These are phyloP conservation scores for Amanita muscaria DNA, from an alignment of 768 basidiomycete genomes.

Conservation along the genomic window DNA sequence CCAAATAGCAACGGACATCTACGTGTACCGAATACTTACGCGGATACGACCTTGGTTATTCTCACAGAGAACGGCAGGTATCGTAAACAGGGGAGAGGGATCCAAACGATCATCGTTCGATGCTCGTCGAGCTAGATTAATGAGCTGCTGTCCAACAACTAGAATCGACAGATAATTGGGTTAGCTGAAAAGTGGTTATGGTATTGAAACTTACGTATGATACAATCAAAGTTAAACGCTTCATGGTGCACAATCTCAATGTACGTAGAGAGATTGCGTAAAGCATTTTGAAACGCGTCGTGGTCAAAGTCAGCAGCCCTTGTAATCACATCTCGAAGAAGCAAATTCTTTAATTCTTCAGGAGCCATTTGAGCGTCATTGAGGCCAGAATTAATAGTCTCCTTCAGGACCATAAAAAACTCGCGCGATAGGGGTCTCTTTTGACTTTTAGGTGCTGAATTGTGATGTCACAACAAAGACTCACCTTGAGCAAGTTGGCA, in stretches of 20 bases:
- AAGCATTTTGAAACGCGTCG: conserved; percentile 38
- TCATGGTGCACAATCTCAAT: conserved; percentile 51
- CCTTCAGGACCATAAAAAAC: conserved; percentile 46
- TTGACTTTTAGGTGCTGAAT: conserved; percentile 2
- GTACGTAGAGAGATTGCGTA: conserved; percentile 49
- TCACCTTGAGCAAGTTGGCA: conserved; percentile 48
- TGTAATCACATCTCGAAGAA: conserved; percentile 49
- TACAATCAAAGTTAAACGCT: conserved; percentile 40
- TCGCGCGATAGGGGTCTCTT: conserved; percentile 39
- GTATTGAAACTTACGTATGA: conserved; percentile 38
- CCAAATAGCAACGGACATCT: too few species aligned
- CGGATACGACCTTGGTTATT: conserved; percentile 51
- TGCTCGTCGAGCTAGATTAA: conserved; percentile 44
- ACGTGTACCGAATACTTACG: too few species aligned
- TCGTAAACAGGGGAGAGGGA: conserved; percentile 45
- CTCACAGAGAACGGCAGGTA: conserved; percentile 44
- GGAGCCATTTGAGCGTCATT: conserved; percentile 20
- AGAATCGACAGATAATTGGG: background rate
- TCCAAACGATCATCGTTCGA: conserved; percentile 43
- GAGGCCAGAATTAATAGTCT: conserved; percentile 31
- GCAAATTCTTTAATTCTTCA: conserved; percentile 33
- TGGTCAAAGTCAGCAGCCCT: conserved; percentile 43
- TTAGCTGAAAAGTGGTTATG: conserved; percentile 6
- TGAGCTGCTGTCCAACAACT: conserved; percentile 54
- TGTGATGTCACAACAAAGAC: conserved; percentile 7